Evolutionary conservation across 1,139 yeast species (phyloP).

Genomic region (Suhomyces wounanorum): DNA sequence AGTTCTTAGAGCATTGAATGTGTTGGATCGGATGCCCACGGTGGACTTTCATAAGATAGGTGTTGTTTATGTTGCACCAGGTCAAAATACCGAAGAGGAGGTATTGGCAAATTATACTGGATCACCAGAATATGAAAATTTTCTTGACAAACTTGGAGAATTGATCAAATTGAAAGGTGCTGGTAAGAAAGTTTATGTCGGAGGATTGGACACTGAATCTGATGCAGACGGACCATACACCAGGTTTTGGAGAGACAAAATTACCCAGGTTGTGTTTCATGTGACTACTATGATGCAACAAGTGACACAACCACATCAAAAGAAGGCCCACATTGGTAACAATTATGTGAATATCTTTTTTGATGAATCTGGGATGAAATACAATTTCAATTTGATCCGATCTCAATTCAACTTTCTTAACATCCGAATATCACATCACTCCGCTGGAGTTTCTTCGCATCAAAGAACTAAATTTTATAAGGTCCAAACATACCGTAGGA

Average conservation of each 20-base stretch:
- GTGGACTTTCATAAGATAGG: constrained; percentile 83
- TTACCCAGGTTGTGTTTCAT: constrained; percentile 73
- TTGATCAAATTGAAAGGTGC: constrained; percentile 58
- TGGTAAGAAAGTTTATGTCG: constrained; percentile 58
- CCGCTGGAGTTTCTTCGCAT: constrained; percentile 13
- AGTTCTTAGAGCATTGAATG: constrained; percentile 57
- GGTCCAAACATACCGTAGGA: constrained; percentile 63
- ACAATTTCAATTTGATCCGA: constrained; percentile 69
- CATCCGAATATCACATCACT: constrained; percentile 73
- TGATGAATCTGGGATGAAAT: constrained; percentile 68
- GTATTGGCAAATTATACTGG: constrained; percentile 69
- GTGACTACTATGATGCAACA: constrained; percentile 75
- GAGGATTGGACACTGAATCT: constrained; percentile 74
- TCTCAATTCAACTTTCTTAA: constrained; percentile 84
- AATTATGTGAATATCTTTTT: constrained; percentile 78
- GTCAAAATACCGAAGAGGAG: constrained; percentile 63
- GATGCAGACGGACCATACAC: constrained; percentile 79
- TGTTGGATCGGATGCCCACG: constrained; percentile 76
- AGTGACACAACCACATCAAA: constrained; percentile 50
- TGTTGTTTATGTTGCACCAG: constrained; percentile 68
- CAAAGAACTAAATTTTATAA: constrained; percentile 39
- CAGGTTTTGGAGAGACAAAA: constrained; percentile 70
- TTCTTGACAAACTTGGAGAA: constrained; percentile 60
- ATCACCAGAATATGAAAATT: constrained; percentile 60
- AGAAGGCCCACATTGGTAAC: constrained; percentile 86